A percentile compares a stretch with the other conserved stretches of the same genome.
Conservation (phyloP, 352 stramenopile species). For the Globisporangium heterothallicum region DNA sequence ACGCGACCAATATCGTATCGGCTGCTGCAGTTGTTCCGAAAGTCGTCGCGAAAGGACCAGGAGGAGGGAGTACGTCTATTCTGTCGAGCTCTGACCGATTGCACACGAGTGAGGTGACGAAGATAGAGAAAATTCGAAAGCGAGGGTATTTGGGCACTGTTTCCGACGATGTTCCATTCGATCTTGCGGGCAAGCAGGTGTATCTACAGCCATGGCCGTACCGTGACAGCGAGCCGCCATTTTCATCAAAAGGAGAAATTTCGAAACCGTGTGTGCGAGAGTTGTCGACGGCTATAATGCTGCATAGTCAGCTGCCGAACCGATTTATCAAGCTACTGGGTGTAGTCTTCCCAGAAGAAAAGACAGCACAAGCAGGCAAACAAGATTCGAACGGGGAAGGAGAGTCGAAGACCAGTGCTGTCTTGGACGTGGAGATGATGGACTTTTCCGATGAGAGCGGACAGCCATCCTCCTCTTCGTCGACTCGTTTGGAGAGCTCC, state of each 20-base stretch:
- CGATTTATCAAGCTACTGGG: slow-evolving; percentile 58
- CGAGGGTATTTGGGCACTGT: slow-evolving; percentile 50
- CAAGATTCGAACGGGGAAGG: not conserved
- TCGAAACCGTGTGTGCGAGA: slow-evolving; percentile 54
- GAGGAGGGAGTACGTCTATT: slow-evolving; percentile 13
- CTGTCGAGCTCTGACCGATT: slow-evolving; percentile 24
- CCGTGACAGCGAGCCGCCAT: slow-evolving; percentile 49
- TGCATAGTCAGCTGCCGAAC: slow-evolving; percentile 35
- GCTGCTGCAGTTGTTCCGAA: slow-evolving; percentile 34
- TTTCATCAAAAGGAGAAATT: slow-evolving; percentile 40
- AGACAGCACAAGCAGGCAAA: slow-evolving; percentile 1
- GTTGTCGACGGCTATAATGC: slow-evolving; percentile 34
- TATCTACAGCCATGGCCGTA: slow-evolving; percentile 82
- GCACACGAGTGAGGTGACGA: slow-evolving; percentile 35
- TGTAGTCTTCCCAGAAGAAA: slow-evolving; percentile 66
- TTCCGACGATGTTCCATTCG: slow-evolving; percentile 24
- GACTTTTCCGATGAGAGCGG: slow-evolving; percentile 14
- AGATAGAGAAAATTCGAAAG: slow-evolving; percentile 65
- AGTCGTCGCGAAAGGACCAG: slow-evolving; percentile 11
- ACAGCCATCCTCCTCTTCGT: not conserved
- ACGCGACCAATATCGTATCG: not conserved
- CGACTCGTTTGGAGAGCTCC: slow-evolving; percentile 23
- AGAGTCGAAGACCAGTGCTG: not conserved
- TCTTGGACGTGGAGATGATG: slow-evolving; percentile 26
- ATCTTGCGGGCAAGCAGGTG: slow-evolving; percentile 46